A percentile compares a stretch with the other conserved stretches of the same genome.
phyloP scores from a whole-genome alignment of 2,329 filamentous ascomycete species.

The Talaromyces pinophilus region DNA sequence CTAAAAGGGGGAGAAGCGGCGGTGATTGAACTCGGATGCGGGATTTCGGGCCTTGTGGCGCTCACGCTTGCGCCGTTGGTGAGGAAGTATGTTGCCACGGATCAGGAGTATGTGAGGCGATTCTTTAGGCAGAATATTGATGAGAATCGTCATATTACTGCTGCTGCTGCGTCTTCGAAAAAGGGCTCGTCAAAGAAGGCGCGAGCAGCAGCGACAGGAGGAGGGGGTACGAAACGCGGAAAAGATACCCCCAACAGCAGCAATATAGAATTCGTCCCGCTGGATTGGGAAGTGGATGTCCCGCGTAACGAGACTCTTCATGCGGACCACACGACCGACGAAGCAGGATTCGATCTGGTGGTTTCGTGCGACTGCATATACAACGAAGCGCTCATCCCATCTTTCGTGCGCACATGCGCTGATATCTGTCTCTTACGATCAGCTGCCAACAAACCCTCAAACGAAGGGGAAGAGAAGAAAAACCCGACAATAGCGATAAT shows the following conservation, averaged over 20 bases:
- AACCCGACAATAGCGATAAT: slow-evolving; percentile 72
- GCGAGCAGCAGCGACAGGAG: not conserved
- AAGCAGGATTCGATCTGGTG: slow-evolving; percentile 66
- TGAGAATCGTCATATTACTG: slow-evolving; percentile 35
- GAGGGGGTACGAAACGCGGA: not conserved
- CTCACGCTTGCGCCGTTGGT: slow-evolving; percentile 66
- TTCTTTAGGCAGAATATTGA: slow-evolving; percentile 74
- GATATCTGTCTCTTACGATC: slow-evolving; percentile 67
- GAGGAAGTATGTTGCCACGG: slow-evolving; percentile 72
- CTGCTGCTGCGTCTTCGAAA: not conserved
- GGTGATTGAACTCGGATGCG: slow-evolving; percentile 83
- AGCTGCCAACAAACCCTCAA: not conserved
- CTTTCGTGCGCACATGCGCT: slow-evolving; percentile 77
- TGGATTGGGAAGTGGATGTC: slow-evolving; percentile 78
- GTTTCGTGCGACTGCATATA: slow-evolving; percentile 94
- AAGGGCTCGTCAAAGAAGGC: not conserved
- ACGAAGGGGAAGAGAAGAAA: slow-evolving; percentile 22
- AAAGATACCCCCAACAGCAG: slow-evolving; percentile 16
- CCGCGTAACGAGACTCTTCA: slow-evolving; percentile 12
- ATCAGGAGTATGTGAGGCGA: slow-evolving; percentile 81
- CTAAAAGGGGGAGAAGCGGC: slow-evolving; percentile 49
- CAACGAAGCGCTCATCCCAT: slow-evolving; percentile 80
- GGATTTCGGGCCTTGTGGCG: slow-evolving; percentile 78
- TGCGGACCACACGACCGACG: slow-evolving; percentile 9
- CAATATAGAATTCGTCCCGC: slow-evolving; percentile 57